A percentile compares a stretch with the other conserved stretches of the same genome.
Conservation (phyloP, 257 asterid genomes). For the Penstemon barbatus region DNA sequence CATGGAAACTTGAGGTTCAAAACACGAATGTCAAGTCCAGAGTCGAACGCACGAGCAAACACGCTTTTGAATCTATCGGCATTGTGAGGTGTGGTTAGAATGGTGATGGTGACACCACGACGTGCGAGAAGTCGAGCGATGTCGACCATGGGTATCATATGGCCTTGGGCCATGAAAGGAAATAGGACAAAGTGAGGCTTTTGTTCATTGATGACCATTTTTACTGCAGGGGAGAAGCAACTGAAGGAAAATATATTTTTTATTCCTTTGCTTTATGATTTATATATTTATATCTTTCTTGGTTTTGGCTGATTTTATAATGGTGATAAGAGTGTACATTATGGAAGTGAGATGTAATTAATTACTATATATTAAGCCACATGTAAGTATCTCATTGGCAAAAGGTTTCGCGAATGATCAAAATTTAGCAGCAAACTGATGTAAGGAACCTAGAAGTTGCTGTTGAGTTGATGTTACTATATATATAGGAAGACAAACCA, state of each 20-base stretch:
- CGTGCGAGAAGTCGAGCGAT: constrained; percentile 50
- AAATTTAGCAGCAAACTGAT: neutral
- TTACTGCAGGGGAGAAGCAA: neutral
- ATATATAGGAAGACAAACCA: too few species aligned
- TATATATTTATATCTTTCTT: neutral
- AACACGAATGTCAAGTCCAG: constrained; percentile 34
- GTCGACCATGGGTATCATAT: constrained; percentile 57
- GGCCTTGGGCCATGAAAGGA: constrained; percentile 71
- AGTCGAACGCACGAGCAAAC: constrained; percentile 34
- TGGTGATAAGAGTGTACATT: constrained; percentile 21
- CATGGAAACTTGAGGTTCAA: constrained; percentile 34
- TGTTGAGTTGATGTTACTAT: too few species aligned
- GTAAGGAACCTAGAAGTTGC: neutral
- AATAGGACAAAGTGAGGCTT: constrained; percentile 51
- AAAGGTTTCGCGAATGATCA: neutral
- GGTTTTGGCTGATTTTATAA: neutral
- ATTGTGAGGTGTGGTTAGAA: constrained; percentile 42
- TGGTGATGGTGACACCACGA: constrained; percentile 40
- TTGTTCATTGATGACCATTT: constrained; percentile 19
- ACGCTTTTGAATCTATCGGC: constrained; percentile 32
- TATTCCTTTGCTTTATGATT: too few species aligned
- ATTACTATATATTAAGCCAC: too few species aligned
- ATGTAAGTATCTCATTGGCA: neutral
- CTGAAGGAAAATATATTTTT: neutral
- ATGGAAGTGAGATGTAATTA: neutral